phyloP scores from a whole-genome alignment of 176 grass and related monocot species.

The Areca catechu region DNA sequence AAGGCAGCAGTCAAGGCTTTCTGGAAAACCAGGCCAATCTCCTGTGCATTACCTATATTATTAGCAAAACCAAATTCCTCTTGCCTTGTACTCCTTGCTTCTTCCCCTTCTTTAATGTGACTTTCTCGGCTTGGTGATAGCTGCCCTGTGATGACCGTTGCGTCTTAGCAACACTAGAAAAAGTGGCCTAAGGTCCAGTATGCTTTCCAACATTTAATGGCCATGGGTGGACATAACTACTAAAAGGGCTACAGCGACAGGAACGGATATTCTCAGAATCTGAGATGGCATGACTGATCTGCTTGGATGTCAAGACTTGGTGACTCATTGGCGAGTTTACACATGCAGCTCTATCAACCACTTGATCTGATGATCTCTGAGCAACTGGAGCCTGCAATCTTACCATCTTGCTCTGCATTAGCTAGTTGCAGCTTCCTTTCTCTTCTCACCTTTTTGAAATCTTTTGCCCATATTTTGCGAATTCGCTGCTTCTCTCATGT shows the following conservation, averaged over 20 bases:
- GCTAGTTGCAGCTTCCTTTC: no score
- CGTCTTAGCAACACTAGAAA: slow-evolving; percentile 55
- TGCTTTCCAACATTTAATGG: slow-evolving; percentile 25
- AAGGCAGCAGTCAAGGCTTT: slow-evolving; percentile 37
- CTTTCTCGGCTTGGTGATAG: slow-evolving; percentile 31
- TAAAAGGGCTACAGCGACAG: slow-evolving; percentile 37
- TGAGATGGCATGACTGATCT: slow-evolving; percentile 49
- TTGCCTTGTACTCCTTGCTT: slow-evolving; percentile 5
- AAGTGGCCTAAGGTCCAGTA: slow-evolving; percentile 44
- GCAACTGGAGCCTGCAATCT: no score
- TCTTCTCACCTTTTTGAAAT: no score
- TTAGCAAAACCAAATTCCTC: slow-evolving; percentile 28
- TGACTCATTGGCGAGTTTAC: slow-evolving; percentile 3
- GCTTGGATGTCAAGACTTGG: slow-evolving; percentile 33
- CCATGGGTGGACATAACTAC: slow-evolving; percentile 51
- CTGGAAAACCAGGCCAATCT: slow-evolving; percentile 44
- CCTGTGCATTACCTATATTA: slow-evolving; percentile 39
- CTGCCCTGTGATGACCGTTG: slow-evolving; percentile 34
- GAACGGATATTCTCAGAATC: slow-evolving; percentile 55
- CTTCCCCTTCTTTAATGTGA: slow-evolving; percentile 19
- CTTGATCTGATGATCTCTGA: no score
- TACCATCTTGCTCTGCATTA: no score
- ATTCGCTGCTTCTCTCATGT: no score
- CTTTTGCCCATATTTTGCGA: no score
- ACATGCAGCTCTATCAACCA: no score